phyloP scores from a whole-genome alignment of 2,329 filamentous ascomycete species.

The Aspergillus flavus region DNA sequence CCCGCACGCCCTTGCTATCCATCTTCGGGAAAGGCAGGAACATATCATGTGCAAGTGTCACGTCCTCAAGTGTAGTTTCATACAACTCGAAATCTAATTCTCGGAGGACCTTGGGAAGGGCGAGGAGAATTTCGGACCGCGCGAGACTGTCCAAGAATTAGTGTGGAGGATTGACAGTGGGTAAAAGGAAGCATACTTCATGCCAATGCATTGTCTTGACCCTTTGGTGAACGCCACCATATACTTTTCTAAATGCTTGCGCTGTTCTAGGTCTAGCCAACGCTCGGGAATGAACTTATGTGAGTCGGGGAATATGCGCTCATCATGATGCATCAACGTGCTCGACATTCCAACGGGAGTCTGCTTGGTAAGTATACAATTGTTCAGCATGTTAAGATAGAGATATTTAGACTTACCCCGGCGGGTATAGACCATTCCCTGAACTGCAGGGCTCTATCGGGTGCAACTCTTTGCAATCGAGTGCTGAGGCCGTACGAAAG shows the following conservation, averaged over 20 bases:
- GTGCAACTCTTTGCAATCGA: conserved; percentile 32
- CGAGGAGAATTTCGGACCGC: conserved; percentile 35
- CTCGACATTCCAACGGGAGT: conserved; percentile 44
- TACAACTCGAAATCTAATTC: conserved; percentile 34
- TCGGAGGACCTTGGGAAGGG: conserved; percentile 31
- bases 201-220: conserved; percentile 51
- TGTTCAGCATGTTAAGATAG: neutral
- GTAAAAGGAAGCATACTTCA: conserved; percentile 34
- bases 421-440: conserved; percentile 35
- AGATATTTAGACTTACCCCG: conserved; percentile 22
- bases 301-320: conserved; percentile 40
- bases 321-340: conserved; percentile 40
- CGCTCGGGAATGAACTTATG: conserved; percentile 40
- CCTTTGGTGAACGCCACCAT: conserved; percentile 46
- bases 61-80: conserved; percentile 35
- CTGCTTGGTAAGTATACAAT: conserved; percentile 14
- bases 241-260: conserved; percentile 38
- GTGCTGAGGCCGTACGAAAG: conserved; percentile 31
- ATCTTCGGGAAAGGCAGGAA: conserved; percentile 23
- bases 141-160: conserved; percentile 29
- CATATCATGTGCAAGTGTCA: conserved; percentile 30
- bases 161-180: neutral
- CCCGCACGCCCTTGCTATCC: conserved; percentile 24
- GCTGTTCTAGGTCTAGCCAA: conserved; percentile 37
- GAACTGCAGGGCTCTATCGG: conserved; percentile 30